phyloP scores from a whole-genome alignment of 257 asterid genomes.

The Nicotiana benthamiana region DNA sequence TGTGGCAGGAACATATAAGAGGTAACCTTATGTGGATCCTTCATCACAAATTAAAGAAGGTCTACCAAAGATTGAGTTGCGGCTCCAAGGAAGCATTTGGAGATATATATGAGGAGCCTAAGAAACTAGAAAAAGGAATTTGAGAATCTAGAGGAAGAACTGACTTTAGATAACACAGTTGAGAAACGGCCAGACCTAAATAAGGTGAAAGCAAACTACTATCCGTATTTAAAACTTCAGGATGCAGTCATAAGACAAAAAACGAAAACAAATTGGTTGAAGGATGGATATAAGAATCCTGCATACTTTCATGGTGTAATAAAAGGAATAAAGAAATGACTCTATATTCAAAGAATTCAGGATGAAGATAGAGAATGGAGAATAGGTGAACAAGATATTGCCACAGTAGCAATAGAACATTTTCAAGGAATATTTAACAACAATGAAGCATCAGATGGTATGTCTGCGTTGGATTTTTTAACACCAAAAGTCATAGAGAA shows the following conservation, averaged over 20 bases:
- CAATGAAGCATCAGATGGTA: too few species aligned
- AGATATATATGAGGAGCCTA: not conserved
- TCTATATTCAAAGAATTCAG: not conserved
- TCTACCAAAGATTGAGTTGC: not conserved
- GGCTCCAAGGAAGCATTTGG: not conserved
- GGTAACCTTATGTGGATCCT: not conserved
- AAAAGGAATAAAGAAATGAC: not conserved
- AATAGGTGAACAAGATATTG: too few species aligned
- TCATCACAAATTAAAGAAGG: not conserved
- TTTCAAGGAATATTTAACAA: too few species aligned
- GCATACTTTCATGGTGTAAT: not conserved
- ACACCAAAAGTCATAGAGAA: not conserved
- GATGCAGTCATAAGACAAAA: not conserved
- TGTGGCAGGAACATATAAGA: not conserved
- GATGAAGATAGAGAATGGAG: not conserved
- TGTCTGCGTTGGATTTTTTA: too few species aligned
- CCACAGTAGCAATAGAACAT: too few species aligned
- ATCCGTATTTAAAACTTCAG: too few species aligned
- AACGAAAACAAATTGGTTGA: not conserved
- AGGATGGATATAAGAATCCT: not conserved
- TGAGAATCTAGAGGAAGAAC: not conserved
- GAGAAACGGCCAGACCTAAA: too few species aligned
- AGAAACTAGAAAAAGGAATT: not conserved
- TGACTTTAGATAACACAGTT: not conserved
- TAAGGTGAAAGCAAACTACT: too few species aligned